Conservation (phyloP, 495 filamentous ascomycete genomes). For the Xylaria nigripes region DNA sequence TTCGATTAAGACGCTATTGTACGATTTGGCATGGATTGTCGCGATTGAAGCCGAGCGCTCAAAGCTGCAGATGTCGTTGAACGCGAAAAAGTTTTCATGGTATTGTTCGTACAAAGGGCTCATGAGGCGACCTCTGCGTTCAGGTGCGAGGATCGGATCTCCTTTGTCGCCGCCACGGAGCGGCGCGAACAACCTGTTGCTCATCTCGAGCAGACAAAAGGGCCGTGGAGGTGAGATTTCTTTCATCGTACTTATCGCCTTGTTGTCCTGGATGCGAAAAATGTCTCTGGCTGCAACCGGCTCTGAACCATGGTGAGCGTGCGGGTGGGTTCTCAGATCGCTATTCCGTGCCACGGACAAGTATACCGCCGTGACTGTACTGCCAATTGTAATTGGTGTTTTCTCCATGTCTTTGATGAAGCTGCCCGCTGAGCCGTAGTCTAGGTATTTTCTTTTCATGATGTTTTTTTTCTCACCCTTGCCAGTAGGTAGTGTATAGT, state of each 20-base stretch:
- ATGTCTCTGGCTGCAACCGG: neutral
- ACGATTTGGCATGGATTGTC: neutral
- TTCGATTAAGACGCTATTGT: neutral
- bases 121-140: neutral
- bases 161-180: neutral
- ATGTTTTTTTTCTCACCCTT: too few species aligned
- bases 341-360: neutral
- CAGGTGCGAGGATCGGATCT: neutral
- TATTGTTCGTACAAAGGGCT: slow-evolving; percentile 1
- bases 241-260: neutral
- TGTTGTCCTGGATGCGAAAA: neutral
- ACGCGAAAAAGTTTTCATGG: slow-evolving; percentile 4
- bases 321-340: neutral
- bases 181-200: neutral
- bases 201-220: neutral
- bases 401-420: too few species aligned
- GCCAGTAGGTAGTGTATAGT: too few species aligned
- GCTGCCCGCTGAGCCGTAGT: too few species aligned
- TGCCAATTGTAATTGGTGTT: too few species aligned
- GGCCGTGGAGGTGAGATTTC: neutral
- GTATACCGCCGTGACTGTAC: neutral
- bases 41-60: neutral
- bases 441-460: too few species aligned
- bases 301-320: neutral
- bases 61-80: neutral